These are phyloP conservation scores for Cetradonia linearis DNA, from an alignment of 495 filamentous ascomycete genomes.

Conservation along the genomic window DNA sequence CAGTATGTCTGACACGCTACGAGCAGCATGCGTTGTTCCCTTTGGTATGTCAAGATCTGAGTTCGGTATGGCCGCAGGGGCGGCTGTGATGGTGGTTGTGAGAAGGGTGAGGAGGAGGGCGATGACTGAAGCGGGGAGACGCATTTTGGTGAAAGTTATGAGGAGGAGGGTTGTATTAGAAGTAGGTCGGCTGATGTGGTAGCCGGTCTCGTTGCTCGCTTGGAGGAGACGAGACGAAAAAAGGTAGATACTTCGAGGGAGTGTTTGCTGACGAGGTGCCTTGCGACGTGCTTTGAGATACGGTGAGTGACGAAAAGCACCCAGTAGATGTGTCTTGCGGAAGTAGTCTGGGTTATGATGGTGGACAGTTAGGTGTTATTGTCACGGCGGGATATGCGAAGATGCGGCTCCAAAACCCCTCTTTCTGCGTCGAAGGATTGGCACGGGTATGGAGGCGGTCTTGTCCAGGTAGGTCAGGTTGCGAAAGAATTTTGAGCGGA, in stretches of 20 bases:
- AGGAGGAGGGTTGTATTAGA: too few relatives aligned
- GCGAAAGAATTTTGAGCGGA: not conserved
- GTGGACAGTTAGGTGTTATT: not conserved
- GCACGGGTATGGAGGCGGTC: not conserved
- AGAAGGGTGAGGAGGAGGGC: not conserved
- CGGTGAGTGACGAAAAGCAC: too few relatives aligned
- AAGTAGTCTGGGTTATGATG: not conserved
- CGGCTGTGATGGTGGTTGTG: not conserved
- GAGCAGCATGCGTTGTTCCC: conserved; percentile 1
- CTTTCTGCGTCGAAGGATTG: conserved; percentile 1
- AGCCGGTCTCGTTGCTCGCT: not conserved
- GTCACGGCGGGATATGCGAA: not conserved
- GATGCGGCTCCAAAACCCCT: not conserved
- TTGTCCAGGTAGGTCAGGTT: not conserved
- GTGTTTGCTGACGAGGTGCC: too few relatives aligned
- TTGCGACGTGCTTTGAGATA: too few relatives aligned
- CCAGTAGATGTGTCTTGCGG: too few relatives aligned
- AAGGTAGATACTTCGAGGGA: not conserved
- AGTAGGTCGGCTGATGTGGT: not conserved
- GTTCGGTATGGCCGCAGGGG: not conserved
- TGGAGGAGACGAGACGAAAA: not conserved
- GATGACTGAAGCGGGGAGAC: not conserved
- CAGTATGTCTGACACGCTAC: not conserved
- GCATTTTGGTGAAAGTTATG: not conserved
- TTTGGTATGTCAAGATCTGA: not conserved